Evolutionary conservation across 352 stramenopile genomes (phyloP), one percentile per base, ranked within the genome.

Genomic region (Globisporangium megalacanthum): DNA sequence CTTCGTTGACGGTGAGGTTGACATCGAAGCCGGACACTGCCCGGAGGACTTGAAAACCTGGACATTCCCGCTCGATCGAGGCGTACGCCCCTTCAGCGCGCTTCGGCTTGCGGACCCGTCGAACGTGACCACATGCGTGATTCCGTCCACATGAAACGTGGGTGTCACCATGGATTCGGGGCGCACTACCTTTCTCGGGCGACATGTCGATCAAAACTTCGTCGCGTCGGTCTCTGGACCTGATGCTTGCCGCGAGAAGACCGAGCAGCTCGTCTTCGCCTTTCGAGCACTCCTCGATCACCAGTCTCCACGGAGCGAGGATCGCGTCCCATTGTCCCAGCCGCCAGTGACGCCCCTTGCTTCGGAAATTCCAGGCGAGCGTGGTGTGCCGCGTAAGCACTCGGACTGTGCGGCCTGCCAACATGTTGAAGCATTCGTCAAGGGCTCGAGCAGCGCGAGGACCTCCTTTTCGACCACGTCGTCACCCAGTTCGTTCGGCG

Each of bases 1-100:
- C 51, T 15, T 72, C 65, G n/a, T 72, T 72, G 0, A 72, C 60
- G 0, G 65, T 63, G 11, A 56, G 4, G 10, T 54, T 55, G 1
- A 41, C 10, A 0, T 7, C n/a, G 25, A 57, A 65, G 0, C 19
- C 37, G 0, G 56, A 63, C 2, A 20, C 20, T 0, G 58, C 49
- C 0, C 44, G 35, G 1, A 56, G 3, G 0, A 66, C 44, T 1
- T 11, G 42, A 57, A 54, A 69, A 6, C 14, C 54, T 0, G 65
- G 65, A 0, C 62, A 8, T 10, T 58, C 49, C 61, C 61, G 66
- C 0, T 64, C 1, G 22, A 72, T 54, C 5, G 57, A 54, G 2
- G 39, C 60, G 37, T 33, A 68, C 0, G 52, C 42, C 0, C 65
- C 54, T 39, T 48, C 36, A 0, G 41, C 41, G 0, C 58, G 20